Evolutionary conservation across 2,329 filamentous ascomycete species (phyloP), one percentile per base, ranked within the genome.

Genomic region (Harringtonia lauricola): DNA sequence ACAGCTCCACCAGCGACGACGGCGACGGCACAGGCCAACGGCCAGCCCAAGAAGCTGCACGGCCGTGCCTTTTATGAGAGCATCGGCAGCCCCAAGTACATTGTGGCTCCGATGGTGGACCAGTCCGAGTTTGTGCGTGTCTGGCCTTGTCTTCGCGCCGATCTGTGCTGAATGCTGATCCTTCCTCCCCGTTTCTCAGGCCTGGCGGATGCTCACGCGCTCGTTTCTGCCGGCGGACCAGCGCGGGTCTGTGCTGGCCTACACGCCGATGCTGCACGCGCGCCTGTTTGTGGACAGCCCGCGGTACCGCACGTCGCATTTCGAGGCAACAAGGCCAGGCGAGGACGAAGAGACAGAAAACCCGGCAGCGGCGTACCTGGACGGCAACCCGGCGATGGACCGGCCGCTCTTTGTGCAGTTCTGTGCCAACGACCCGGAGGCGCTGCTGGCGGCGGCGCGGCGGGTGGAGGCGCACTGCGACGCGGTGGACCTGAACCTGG

Each of bases 81-180:
- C 58, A 83, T 98, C 49, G 92, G 92, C 19, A 89, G 83, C 47
- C 92, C 92, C 2, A 95, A 86, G 64, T 81, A 84, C 52, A 78
- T 98, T 26, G 74, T 98, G 44, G 92, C 92, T 29, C 92, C 92
- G 30, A 98, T 98, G 92, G 92, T 98, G 19, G 90, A 98, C 58
- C 86, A 95, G 62, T 95, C 88, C 28, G 92, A 98, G 68, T 95
- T 96, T 68, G 89, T 95, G 70, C 52, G 82, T 69, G 37, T 49
- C 49, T n/a, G n/a, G 48, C 44, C 4, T 38, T 38, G 4, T 36
- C 10, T 19, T 4, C 13, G 12, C 30, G 17, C 21, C n/a, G n/a
- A 29, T 9, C 36, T 4, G 14, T 39, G 13, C 14, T 17, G 5
- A 13, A 8, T 37, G 26, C 21, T 37, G 14, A 22, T 15, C 15